Evolutionary conservation across 345 rosid species (phyloP).

Genomic region (Stellera chamaejasme): DNA sequence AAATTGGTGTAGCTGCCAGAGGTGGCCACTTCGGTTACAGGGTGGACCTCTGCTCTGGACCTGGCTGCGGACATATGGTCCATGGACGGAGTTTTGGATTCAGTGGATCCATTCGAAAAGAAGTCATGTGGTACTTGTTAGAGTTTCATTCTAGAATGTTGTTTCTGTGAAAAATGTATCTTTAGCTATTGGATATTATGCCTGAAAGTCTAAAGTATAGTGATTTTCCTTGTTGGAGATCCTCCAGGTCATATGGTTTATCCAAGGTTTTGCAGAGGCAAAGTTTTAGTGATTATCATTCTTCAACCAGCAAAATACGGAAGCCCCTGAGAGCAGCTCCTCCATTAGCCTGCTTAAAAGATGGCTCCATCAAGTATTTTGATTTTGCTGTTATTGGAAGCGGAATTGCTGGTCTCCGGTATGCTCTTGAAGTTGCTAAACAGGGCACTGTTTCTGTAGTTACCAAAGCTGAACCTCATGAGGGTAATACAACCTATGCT

Average conservation of each 20-base stretch:
- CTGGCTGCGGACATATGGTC: conserved; percentile 28
- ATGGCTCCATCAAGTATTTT: conserved; percentile 56
- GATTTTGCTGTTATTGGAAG: conserved; percentile 94
- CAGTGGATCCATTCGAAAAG: conserved; percentile 39
- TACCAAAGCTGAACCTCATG: conserved; percentile 96
- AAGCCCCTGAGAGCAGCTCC: conserved; percentile 26
- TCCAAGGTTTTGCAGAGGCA: conserved; percentile 37
- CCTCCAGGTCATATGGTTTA: conserved; percentile 47
- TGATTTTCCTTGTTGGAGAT: conserved; percentile 4
- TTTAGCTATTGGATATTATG: no score
- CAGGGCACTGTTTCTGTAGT: conserved; percentile 87
- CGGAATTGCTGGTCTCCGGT: conserved; percentile 95
- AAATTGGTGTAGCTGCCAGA: conserved; percentile 42
- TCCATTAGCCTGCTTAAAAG: conserved; percentile 28
- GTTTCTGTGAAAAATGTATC: not conserved
- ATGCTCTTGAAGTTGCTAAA: conserved; percentile 91
- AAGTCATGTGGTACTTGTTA: conserved; percentile 23
- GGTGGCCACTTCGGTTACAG: conserved; percentile 29
- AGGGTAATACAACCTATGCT: conserved; percentile 95
- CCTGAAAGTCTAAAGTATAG: conserved; percentile 4
- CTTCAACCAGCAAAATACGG: conserved; percentile 16
- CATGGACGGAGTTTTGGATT: conserved; percentile 28
- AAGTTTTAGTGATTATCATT: conserved; percentile 26
- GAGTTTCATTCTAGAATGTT: not conserved
- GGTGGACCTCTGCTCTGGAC: conserved; percentile 22